These are phyloP conservation scores for Acorus gramineus DNA, from an alignment of 106 monocot species.

Conservation along the genomic window DNA sequence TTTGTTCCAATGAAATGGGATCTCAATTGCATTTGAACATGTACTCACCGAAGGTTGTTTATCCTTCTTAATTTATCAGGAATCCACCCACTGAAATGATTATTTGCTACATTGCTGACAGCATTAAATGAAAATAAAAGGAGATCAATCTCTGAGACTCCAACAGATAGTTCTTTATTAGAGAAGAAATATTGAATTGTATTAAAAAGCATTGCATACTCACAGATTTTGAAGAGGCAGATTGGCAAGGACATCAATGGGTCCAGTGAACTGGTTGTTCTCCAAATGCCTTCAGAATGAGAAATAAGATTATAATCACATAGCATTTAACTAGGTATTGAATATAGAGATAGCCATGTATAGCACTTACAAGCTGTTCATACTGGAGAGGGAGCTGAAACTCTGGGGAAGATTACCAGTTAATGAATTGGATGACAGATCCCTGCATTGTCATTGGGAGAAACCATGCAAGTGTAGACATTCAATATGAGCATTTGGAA, in stretches of 20 bases:
- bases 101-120: slow-evolving; percentile 1
- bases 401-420: background rate
- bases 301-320: background rate
- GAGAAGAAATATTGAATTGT: no score
- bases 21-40: no score
- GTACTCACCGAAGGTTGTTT: background rate
- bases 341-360: background rate
- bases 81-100: slow-evolving; percentile 6
- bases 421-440: slow-evolving; percentile 59
- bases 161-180: no score
- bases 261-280: background rate
- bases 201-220: background rate
- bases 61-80: background rate
- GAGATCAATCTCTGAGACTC: no score
- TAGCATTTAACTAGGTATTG: background rate
- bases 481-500: no score
- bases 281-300: slow-evolving; percentile 41
- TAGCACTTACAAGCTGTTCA: slow-evolving; percentile 30
- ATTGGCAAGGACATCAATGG: no score
- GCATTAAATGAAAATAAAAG: background rate
- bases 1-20: no score
- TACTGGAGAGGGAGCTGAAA: background rate
- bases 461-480: no score
- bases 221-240: no score
- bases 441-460: slow-evolving; percentile 21